Conservation (phyloP, 805 yeast genomes). For the Saccharomyces mikatae region DNA sequence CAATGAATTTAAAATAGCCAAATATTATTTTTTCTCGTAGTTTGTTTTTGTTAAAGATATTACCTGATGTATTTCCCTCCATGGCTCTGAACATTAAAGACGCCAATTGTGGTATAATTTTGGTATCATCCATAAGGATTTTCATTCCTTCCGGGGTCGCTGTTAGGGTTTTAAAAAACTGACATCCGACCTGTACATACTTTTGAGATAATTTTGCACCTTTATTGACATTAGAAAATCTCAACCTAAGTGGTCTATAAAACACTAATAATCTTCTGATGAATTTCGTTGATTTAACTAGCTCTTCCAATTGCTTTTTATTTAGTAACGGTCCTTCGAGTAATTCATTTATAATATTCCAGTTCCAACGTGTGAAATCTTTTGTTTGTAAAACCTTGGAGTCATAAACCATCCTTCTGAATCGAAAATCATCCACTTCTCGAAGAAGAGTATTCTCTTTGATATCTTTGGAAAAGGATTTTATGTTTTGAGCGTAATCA, state of each 20-base stretch:
- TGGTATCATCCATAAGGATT: conserved; percentile 55
- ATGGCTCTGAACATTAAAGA: conserved; percentile 56
- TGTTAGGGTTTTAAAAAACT: conserved; percentile 57
- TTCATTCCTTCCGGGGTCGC: conserved; percentile 57
- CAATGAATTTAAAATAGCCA: conserved; percentile 76
- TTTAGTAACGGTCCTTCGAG: conserved; percentile 76
- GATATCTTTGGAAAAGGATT: conserved; percentile 16
- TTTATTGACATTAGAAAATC: conserved; percentile 53
- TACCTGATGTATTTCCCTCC: conserved; percentile 41
- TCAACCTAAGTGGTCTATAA: conserved; percentile 81
- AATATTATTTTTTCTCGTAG: conserved; percentile 56
- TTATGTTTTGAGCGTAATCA: conserved; percentile 19
- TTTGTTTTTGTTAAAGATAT: conserved; percentile 56
- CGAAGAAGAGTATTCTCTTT: conserved; percentile 19
- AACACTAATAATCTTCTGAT: conserved; percentile 78
- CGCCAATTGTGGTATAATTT: conserved; percentile 78
- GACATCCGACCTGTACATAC: conserved; percentile 68
- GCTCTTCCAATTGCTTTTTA: conserved; percentile 67
- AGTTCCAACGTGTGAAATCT: conserved; percentile 78
- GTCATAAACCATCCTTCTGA: conserved; percentile 56
- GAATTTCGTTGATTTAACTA: conserved; percentile 71
- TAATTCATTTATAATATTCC: conserved; percentile 65
- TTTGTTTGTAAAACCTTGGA: conserved; percentile 72
- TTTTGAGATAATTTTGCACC: conserved; percentile 42
- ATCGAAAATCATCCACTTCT: conserved; percentile 53